phyloP scores from a whole-genome alignment of 208 protist species.

The Leishmania guyanensis region DNA sequence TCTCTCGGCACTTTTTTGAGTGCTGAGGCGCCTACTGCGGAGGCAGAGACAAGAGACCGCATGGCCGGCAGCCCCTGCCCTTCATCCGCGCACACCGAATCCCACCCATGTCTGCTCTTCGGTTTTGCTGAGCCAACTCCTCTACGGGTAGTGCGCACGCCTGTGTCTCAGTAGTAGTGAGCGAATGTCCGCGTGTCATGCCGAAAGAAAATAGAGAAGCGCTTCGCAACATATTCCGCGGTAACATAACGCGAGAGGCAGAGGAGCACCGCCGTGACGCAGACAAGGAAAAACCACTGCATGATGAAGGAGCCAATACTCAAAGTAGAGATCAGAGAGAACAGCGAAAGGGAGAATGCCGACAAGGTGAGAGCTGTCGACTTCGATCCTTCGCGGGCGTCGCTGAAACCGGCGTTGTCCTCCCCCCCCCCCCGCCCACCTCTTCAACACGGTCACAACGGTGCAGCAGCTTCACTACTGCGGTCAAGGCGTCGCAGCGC shows the following conservation, averaged over 20 bases:
- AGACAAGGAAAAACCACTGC: no score
- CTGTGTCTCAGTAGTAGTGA: not conserved
- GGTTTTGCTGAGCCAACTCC: not conserved
- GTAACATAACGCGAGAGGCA: not conserved
- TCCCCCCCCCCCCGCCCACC: not conserved
- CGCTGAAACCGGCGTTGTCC: not conserved
- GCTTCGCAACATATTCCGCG: not conserved
- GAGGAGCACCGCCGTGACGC: not conserved
- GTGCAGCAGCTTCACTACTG: not conserved
- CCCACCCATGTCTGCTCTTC: not conserved
- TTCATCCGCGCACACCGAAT: not conserved
- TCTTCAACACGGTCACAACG: not conserved
- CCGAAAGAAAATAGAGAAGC: not conserved
- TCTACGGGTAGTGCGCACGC: not conserved
- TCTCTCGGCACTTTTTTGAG: not conserved
- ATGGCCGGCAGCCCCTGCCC: not conserved
- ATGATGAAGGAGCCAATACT: no score
- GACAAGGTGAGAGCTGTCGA: not conserved
- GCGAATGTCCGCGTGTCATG: not conserved
- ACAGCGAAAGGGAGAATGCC: not conserved
- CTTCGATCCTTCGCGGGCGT: not conserved
- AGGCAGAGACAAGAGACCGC: not conserved
- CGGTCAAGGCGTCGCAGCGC: conserved; percentile 2
- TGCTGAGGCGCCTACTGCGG: not conserved
- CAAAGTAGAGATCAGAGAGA: not conserved